Percentiles rank a stretch among this genome's conserved stretches.
phyloP scores from a whole-genome alignment of 2,329 filamentous ascomycete species.

The Colletotrichum sp. region DNA sequence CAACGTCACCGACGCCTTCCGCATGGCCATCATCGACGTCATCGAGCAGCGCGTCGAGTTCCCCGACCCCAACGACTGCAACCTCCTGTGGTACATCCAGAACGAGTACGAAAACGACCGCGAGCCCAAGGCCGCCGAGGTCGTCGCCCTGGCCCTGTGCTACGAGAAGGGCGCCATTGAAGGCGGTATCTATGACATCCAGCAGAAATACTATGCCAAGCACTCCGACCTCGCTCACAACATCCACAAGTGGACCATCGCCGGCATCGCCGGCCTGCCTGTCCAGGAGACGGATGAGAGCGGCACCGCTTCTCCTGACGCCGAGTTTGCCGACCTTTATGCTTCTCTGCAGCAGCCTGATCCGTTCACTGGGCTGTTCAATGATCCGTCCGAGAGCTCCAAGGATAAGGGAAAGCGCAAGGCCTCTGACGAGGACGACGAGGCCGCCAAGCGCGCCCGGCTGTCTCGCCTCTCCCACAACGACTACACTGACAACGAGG shows the following conservation, averaged over 20 bases:
- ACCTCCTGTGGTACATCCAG: neutral
- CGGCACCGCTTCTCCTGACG: neutral
- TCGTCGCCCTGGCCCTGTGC: constrained; percentile 2
- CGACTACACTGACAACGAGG: neutral
- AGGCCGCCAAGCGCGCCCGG: neutral
- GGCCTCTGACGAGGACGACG: neutral
- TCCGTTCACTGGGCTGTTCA: neutral
- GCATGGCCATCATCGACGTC: neutral
- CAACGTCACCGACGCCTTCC: neutral
- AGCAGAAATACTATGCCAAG: neutral
- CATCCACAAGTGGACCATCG: neutral
- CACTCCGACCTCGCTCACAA: neutral
- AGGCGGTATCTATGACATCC: neutral
- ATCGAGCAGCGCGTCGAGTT: neutral
- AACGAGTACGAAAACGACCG: neutral
- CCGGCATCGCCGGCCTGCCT: neutral
- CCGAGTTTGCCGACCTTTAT: neutral
- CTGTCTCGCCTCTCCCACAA: neutral
- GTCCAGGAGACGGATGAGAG: neutral
- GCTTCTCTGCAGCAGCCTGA: neutral
- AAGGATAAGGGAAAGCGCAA: neutral
- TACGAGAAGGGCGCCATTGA: neutral
- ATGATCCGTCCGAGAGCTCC: neutral
- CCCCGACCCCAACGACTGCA: neutral
- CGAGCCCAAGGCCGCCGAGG: neutral